phyloP scores from a whole-genome alignment of 108 stramenopile species.

The Nitzschia inconspicua region DNA sequence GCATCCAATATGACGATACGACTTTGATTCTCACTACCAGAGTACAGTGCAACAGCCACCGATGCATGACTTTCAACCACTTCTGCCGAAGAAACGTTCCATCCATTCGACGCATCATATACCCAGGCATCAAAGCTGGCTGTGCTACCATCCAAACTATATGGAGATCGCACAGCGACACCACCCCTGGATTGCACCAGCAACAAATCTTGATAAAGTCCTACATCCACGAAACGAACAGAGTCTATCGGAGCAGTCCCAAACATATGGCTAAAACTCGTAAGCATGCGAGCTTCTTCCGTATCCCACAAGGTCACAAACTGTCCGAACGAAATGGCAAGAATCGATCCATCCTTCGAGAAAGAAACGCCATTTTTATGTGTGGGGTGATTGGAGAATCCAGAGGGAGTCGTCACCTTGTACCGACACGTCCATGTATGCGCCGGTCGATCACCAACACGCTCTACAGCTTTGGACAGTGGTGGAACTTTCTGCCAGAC shows the following conservation, averaged over 20 bases:
- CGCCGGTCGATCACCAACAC: background rate
- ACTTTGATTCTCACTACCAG: constrained; percentile 7
- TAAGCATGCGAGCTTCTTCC: constrained; percentile 53
- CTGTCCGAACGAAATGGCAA: constrained; percentile 66
- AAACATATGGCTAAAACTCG: constrained; percentile 41
- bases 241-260: constrained; percentile 10
- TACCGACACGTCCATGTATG: constrained; percentile 73
- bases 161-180: constrained; percentile 57
- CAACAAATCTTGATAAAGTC: constrained; percentile 51
- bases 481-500: constrained; percentile 40
- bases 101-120: too few species aligned
- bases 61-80: constrained; percentile 3
- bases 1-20: constrained; percentile 27
- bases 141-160: constrained; percentile 10
- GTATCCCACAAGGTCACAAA: constrained; percentile 77
- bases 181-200: constrained; percentile 39
- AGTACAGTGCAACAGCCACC: constrained; percentile 23
- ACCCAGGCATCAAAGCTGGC: constrained; percentile 22
- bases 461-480: background rate
- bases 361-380: constrained; percentile 44
- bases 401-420: constrained; percentile 69
- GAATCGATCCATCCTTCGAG: constrained; percentile 67
- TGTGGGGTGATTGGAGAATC: constrained; percentile 51
- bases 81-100: constrained; percentile 29
- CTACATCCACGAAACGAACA: constrained; percentile 35